phyloP scores from a whole-genome alignment of 1,139 yeast genomes.

The Candida tetrigidarum region DNA sequence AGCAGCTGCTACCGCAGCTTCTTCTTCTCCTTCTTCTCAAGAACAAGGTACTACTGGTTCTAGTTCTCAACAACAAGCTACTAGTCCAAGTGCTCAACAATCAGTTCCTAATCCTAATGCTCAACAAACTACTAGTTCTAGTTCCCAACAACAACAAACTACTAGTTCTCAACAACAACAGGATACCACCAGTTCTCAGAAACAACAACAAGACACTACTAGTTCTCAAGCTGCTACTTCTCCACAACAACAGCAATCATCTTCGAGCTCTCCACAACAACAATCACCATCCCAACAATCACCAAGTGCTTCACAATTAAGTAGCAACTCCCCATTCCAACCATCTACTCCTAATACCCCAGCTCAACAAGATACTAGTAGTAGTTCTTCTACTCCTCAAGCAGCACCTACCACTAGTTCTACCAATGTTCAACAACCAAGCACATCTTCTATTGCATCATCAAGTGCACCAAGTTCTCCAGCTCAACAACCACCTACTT shows the following conservation, averaged over 20 bases:
- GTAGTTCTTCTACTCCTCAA: too few relatives aligned
- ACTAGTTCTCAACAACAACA: not conserved
- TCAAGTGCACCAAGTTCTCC: not conserved
- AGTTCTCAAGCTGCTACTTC: not conserved
- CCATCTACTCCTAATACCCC: not conserved
- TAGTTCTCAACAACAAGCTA: not conserved
- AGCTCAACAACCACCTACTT: conserved; percentile 3
- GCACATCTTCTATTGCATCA: too few relatives aligned
- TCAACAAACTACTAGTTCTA: not conserved
- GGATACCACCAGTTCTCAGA: too few relatives aligned
- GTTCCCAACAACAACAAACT: not conserved
- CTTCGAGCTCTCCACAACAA: conserved; percentile 7
- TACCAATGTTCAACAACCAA: too few relatives aligned
- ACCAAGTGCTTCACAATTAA: conserved; percentile 1
- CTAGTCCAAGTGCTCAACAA: not conserved
- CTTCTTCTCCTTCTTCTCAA: not conserved
- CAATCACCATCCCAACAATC: conserved; percentile 8
- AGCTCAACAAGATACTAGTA: not conserved
- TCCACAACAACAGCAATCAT: not conserved
- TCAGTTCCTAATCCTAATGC: not conserved
- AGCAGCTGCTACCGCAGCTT: not conserved
- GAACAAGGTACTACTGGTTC: not conserved
- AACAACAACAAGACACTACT: not conserved
- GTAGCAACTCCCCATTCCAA: conserved; percentile 9
- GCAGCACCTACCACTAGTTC: too few relatives aligned